Conservation (phyloP, 2,329 filamentous ascomycete genomes). For the Sporothrix curviconia region DNA sequence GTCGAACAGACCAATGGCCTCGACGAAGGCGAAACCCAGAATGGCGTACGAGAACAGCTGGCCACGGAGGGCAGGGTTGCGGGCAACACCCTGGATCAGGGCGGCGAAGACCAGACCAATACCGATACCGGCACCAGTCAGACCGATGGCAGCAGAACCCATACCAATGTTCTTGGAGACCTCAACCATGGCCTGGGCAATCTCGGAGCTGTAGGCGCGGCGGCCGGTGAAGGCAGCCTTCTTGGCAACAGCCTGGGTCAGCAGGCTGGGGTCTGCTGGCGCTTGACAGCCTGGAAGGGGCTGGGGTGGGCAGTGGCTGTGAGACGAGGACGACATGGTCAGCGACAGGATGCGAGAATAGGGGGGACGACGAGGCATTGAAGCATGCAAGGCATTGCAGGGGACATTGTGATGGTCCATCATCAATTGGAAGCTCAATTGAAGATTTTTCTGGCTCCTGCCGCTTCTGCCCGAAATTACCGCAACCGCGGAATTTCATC, state of each 20-base stretch:
- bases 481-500: conserved; percentile 9
- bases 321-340: conserved; percentile 15
- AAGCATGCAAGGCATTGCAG: not conserved
- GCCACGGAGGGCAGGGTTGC: conserved; percentile 89
- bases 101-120: conserved; percentile 91
- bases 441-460: conserved; percentile 7
- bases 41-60: conserved; percentile 73
- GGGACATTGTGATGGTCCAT: not conserved
- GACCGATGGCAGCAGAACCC: conserved; percentile 84
- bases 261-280: conserved; percentile 63
- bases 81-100: conserved; percentile 81
- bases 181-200: conserved; percentile 81
- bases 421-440: conserved; percentile 6
- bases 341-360: not conserved
- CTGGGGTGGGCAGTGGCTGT: conserved; percentile 50
- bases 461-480: conserved; percentile 13
- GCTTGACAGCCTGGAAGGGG: conserved; percentile 69
- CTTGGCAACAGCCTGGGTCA: conserved; percentile 55
- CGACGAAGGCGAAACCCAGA: conserved; percentile 58
- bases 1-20: conserved; percentile 55
- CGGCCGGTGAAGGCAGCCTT: conserved; percentile 53
- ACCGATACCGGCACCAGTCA: conserved; percentile 89
- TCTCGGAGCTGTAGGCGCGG: conserved; percentile 81
- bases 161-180: conserved; percentile 88
- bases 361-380: not conserved